Conservation (phyloP, 495 filamentous ascomycete species). For the Penicillium pulvis region DNA sequence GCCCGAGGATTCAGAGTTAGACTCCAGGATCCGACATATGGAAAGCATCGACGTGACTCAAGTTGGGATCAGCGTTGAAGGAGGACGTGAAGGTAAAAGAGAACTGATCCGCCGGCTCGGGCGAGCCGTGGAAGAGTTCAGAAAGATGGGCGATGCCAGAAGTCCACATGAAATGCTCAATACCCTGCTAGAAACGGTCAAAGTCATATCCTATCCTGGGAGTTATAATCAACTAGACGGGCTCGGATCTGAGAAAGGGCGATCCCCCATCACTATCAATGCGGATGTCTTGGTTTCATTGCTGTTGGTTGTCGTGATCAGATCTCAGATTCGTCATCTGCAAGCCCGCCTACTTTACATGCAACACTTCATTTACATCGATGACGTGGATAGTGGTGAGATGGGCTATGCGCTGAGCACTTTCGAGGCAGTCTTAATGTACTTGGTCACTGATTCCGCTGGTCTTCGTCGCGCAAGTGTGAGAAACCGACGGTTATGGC, state of each 20-base stretch:
- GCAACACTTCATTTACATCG: slow-evolving; percentile 93
- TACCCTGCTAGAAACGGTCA: slow-evolving; percentile 82
- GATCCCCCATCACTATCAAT: slow-evolving; percentile 76
- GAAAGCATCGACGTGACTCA: slow-evolving; percentile 92
- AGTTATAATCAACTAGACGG: slow-evolving; percentile 38
- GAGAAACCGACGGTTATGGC: slow-evolving; percentile 86
- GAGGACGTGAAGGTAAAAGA: slow-evolving; percentile 68
- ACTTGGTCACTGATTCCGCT: slow-evolving; percentile 80
- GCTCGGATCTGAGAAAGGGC: slow-evolving; percentile 58
- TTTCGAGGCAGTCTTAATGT: slow-evolving; percentile 91
- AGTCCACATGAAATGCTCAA: slow-evolving; percentile 96
- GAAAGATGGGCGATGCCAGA: slow-evolving; percentile 78
- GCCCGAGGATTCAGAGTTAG: slow-evolving; percentile 85
- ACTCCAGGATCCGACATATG: slow-evolving; percentile 89
- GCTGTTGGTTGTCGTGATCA: slow-evolving; percentile 88
- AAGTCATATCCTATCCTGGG: slow-evolving; percentile 66
- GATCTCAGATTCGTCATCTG: slow-evolving; percentile 84
- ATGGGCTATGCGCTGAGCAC: slow-evolving; percentile 97
- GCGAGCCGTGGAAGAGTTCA: slow-evolving; percentile 84
- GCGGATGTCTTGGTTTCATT: slow-evolving; percentile 94
- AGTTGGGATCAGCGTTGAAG: slow-evolving; percentile 81
- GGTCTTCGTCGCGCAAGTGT: slow-evolving; percentile 80
- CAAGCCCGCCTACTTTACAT: slow-evolving; percentile 89
- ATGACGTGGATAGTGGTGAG: slow-evolving; percentile 96
- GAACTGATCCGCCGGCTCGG: slow-evolving; percentile 70